phyloP scores from a whole-genome alignment of 805 yeast genomes.

The Nematodospora valgi region DNA sequence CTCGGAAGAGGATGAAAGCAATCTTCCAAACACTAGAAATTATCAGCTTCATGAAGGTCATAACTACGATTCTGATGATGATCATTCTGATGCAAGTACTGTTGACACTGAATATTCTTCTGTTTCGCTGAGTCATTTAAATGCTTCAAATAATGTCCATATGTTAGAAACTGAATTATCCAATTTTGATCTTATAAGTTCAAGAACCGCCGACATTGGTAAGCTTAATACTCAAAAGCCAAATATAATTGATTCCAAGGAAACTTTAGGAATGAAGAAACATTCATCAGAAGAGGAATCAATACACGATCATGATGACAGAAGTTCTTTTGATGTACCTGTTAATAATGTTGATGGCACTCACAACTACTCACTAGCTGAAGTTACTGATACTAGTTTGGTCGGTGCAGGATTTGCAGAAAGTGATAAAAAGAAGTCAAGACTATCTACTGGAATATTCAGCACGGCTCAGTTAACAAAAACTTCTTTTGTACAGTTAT shows the following conservation, averaged over 20 bases:
- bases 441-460: slow-evolving; percentile 29
- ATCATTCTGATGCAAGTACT: slow-evolving; percentile 19
- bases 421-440: slow-evolving; percentile 13
- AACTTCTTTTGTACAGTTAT: slow-evolving; percentile 3
- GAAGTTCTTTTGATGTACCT: slow-evolving; percentile 1
- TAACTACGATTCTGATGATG: slow-evolving; percentile 14
- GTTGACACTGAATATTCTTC: slow-evolving; percentile 10
- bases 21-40: not conserved
- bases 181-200: slow-evolving; percentile 24
- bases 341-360: not conserved
- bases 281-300: slow-evolving; percentile 1
- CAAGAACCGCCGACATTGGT: slow-evolving; percentile 28
- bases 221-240: slow-evolving; percentile 21
- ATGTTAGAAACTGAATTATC: slow-evolving; percentile 20
- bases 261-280: slow-evolving; percentile 19
- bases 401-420: slow-evolving; percentile 5
- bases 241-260: slow-evolving; percentile 26
- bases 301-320: slow-evolving; percentile 1
- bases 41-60: slow-evolving; percentile 7
- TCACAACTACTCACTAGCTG: slow-evolving; percentile 7
- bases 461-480: slow-evolving; percentile 17
- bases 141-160: not conserved
- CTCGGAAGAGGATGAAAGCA: not conserved
- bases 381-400: slow-evolving; percentile 1
- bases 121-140: slow-evolving; percentile 2